Percentiles rank a stretch among this genome's conserved stretches.
phyloP scores from a whole-genome alignment of 164 flowering plant species.

The Stephania yunnanensis region DNA sequence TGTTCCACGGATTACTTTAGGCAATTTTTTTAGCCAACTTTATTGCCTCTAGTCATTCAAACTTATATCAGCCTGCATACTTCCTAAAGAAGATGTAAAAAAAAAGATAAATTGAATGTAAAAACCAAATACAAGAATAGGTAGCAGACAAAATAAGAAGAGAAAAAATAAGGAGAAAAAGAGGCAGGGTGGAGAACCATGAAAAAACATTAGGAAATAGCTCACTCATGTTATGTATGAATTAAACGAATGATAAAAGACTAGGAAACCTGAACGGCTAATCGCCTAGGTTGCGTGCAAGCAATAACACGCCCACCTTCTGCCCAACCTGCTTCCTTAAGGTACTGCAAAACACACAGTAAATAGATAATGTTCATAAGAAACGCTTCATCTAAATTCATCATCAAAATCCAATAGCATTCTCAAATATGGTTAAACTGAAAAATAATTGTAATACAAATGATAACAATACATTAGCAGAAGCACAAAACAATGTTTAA shows the following conservation, averaged over 20 bases:
- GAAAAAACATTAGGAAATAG: neutral
- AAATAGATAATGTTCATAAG: neutral
- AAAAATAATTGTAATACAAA: neutral
- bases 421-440: neutral
- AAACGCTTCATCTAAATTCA: neutral
- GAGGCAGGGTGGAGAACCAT: neutral
- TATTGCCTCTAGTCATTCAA: no score
- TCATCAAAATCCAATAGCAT: neutral
- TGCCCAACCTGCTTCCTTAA: constrained; percentile 98
- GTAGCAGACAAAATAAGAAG: no score
- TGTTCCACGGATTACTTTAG: no score
- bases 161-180: neutral
- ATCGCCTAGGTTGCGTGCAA: constrained; percentile 91
- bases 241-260: neutral
- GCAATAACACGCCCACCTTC: constrained; percentile 85
- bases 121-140: no score
- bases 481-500: neutral
- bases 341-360: constrained; percentile 43
- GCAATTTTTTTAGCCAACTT: no score
- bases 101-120: no score
- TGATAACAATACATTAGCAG: neutral
- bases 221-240: neutral
- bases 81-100: no score
- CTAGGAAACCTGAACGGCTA: constrained; percentile 76
- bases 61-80: no score